These are phyloP conservation scores for Populus hybrid DNA, from an alignment of 441 rosid genomes.

Conservation along the genomic window DNA sequence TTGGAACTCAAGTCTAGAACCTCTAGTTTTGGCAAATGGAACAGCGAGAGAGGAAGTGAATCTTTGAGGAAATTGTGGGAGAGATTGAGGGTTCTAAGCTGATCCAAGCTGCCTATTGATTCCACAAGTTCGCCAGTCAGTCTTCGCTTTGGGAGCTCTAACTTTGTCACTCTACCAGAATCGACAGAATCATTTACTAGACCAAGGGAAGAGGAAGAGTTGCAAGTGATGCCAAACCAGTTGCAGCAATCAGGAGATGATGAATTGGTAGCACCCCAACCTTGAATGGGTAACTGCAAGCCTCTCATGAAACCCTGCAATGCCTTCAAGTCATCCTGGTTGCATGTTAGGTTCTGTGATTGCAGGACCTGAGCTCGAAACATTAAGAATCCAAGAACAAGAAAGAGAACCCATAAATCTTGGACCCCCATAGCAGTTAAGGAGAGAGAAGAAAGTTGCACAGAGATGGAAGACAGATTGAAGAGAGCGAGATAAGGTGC, in stretches of 20 bases:
- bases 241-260: slow-evolving; percentile 47
- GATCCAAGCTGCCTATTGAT: slow-evolving; percentile 27
- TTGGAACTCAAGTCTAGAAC: slow-evolving; percentile 56
- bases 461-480: neutral
- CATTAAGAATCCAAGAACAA: slow-evolving; percentile 27
- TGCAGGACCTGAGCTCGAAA: slow-evolving; percentile 24
- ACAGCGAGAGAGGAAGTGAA: slow-evolving; percentile 44
- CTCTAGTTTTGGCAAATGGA: slow-evolving; percentile 39
- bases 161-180: slow-evolving; percentile 42
- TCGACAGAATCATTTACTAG: slow-evolving; percentile 9
- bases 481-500: neutral
- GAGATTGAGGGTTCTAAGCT: slow-evolving; percentile 35
- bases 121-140: slow-evolving; percentile 28
- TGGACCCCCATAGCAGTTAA: slow-evolving; percentile 36
- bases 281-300: slow-evolving; percentile 36
- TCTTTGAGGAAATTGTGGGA: slow-evolving; percentile 46
- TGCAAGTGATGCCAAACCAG: slow-evolving; percentile 67
- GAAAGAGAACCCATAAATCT: slow-evolving; percentile 30
- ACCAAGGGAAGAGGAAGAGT: slow-evolving; percentile 36
- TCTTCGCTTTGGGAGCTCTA: slow-evolving; percentile 40
- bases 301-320: slow-evolving; percentile 41
- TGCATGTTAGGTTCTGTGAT: slow-evolving; percentile 46
- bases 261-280: slow-evolving; percentile 32
- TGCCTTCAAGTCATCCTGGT: slow-evolving; percentile 43
- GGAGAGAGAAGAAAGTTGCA: neutral